Evolutionary conservation across 805 yeast genomes (phyloP).

Genomic region (Saccharomycopsis sp.): DNA sequence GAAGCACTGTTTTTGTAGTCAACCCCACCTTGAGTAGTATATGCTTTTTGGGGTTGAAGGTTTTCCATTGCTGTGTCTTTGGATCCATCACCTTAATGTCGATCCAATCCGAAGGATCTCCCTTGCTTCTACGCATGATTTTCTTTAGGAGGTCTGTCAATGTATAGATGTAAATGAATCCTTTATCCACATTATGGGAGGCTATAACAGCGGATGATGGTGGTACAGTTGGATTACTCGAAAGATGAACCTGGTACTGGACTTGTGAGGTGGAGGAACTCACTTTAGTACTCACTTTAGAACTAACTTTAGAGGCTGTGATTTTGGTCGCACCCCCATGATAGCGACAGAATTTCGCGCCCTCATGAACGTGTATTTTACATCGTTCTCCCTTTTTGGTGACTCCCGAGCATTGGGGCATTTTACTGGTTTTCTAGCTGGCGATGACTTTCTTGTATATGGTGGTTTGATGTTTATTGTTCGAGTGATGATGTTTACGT

Average conservation of each 20-base stretch:
- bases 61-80: slow-evolving; percentile 25
- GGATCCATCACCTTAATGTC: slow-evolving; percentile 30
- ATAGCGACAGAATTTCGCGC: slow-evolving; percentile 30
- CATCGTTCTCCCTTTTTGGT: slow-evolving; percentile 38
- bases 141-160: slow-evolving; percentile 33
- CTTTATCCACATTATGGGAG: slow-evolving; percentile 22
- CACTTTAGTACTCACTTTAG: no score
- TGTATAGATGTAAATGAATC: slow-evolving; percentile 48
- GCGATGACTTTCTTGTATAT: not conserved
- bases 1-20: slow-evolving; percentile 40
- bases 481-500: not conserved
- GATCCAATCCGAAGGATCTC: slow-evolving; percentile 33
- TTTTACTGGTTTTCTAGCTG: not conserved
- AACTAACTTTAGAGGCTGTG: no score
- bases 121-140: slow-evolving; percentile 22
- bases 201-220: slow-evolving; percentile 11
- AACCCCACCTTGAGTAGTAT: slow-evolving; percentile 47
- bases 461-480: not conserved
- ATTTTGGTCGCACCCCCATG: slow-evolving; percentile 27
- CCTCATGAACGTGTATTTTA: slow-evolving; percentile 26
- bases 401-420: slow-evolving; percentile 35
- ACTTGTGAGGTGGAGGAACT: slow-evolving; percentile 8
- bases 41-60: slow-evolving; percentile 33
- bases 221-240: not conserved
- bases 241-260: not conserved